Evolutionary conservation across 331 rosid species (phyloP).

Genomic region (Telfairia occidentalis): DNA sequence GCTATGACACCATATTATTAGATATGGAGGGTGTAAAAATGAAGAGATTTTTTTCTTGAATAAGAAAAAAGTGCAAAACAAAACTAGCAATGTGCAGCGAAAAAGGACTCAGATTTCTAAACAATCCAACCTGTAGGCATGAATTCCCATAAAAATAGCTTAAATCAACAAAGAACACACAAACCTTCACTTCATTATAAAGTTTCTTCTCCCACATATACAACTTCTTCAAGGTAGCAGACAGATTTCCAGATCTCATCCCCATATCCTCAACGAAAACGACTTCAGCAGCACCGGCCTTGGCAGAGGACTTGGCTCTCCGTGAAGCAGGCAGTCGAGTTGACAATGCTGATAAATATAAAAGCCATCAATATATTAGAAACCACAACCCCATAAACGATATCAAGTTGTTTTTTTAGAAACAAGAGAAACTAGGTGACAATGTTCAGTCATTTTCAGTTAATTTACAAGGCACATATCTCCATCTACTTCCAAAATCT

Average conservation of each 20-base stretch:
- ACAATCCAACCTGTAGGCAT: background rate
- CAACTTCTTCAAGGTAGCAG: constrained; percentile 73
- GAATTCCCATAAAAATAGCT: background rate
- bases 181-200: constrained; percentile 77
- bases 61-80: background rate
- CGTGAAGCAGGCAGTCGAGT: constrained; percentile 58
- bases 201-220: constrained; percentile 97
- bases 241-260: constrained; percentile 46
- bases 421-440: background rate
- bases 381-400: constrained; percentile 27
- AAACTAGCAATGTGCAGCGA: background rate
- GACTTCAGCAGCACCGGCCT: constrained; percentile 22
- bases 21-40: background rate
- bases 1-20: background rate
- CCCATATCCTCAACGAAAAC: constrained; percentile 37
- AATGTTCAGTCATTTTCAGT: background rate
- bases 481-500: background rate
- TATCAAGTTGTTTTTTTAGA: background rate
- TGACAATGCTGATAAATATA: constrained; percentile 34
- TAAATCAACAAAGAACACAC: background rate
- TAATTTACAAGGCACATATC: background rate
- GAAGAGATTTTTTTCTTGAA: background rate
- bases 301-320: constrained; percentile 26
- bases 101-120: background rate
- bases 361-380: constrained; percentile 63